Evolutionary conservation across 2,329 filamentous ascomycete species (phyloP), one percentile per base, ranked within the genome.

Genomic region (Macrophomina pseudophaseolina): DNA sequence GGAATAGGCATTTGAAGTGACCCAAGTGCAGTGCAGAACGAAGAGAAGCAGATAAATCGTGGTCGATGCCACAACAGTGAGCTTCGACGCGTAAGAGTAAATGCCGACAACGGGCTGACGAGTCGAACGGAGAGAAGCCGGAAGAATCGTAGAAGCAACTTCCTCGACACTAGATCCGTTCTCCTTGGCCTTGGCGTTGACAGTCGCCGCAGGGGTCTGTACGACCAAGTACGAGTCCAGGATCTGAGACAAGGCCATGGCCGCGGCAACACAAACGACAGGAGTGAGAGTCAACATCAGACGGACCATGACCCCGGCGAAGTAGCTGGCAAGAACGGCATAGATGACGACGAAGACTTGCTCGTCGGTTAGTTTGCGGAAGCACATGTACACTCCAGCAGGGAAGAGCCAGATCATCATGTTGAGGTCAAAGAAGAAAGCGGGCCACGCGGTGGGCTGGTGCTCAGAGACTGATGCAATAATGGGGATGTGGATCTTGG

Each of bases 391-490:
- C 67, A 99, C 93, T 80, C 95, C 95, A 12, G 95, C 96, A 4
- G 95, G 95, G 88, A 99, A 98, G 63, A 99, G 88, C 95, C 95
- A 99, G 81, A 99, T 97, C 74, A 99, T 87, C 84, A 99, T 89
- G 84, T 97, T 97, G 73, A 99, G 86, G 75, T 99, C 95, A 80
- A 99, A 99, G 85, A 99, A 99, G 86, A 97, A 99, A 16, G 96
- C 93, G 2, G 95, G 95, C 95, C 95, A 99, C 51, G 95, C 95
- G 44, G 95, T 99, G 65, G 95, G 95, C 82, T 99, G 95, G 83
- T 99, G 95, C 82, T 99, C 95, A 1, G 95, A 99, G 54, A 99
- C 95, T n/a, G 95, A 99, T 3, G 95, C 95, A 78, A 99, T 99
- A 77, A 99, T 99, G 69, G 95, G 95, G 76, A 99, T 99, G 76